Evolutionary conservation across 2,329 filamentous ascomycete genomes (phyloP).

Genomic region (Stylonectria norvegica): DNA sequence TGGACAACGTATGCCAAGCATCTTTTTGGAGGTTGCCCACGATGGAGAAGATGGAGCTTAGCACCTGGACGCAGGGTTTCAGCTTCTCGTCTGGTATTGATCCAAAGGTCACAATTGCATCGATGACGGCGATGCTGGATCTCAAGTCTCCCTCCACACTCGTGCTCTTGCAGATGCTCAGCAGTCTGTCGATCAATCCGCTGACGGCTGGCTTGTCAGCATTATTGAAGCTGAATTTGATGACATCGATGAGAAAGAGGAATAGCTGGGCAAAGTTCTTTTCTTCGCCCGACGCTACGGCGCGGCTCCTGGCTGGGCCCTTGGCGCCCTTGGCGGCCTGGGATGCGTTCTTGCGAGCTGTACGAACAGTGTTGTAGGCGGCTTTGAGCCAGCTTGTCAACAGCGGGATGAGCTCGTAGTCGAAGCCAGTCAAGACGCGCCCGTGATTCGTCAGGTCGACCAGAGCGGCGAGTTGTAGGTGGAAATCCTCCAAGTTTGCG

Average conservation of each 20-base stretch:
- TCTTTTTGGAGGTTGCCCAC: conserved; percentile 58
- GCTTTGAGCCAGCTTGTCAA: conserved; percentile 58
- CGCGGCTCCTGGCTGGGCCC: conserved; percentile 34
- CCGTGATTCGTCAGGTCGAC: conserved; percentile 60
- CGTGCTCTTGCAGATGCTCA: conserved; percentile 67
- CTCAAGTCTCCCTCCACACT: conserved; percentile 61
- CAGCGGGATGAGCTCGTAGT: conserved; percentile 63
- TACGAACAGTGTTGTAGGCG: conserved; percentile 51
- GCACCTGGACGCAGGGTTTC: conserved; percentile 63
- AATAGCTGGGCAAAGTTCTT: conserved; percentile 63
- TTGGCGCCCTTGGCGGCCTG: conserved; percentile 36
- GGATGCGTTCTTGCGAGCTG: conserved; percentile 48
- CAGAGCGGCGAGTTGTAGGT: conserved; percentile 62
- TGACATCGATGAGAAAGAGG: conserved; percentile 61
- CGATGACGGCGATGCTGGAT: conserved; percentile 64
- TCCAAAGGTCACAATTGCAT: conserved; percentile 69
- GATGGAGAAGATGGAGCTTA: conserved; percentile 69
- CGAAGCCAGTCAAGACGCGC: conserved; percentile 62
- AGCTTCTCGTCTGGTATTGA: conserved; percentile 63
- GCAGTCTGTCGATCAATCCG: conserved; percentile 57
- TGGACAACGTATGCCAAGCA: conserved; percentile 67
- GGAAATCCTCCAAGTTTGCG: conserved; percentile 60
- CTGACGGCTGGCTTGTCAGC: conserved; percentile 61
- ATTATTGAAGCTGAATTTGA: conserved; percentile 73
- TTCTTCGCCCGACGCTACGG: conserved; percentile 49